Evolutionary conservation across 345 rosid genomes (phyloP).

Genomic region (Litchi chinensis): DNA sequence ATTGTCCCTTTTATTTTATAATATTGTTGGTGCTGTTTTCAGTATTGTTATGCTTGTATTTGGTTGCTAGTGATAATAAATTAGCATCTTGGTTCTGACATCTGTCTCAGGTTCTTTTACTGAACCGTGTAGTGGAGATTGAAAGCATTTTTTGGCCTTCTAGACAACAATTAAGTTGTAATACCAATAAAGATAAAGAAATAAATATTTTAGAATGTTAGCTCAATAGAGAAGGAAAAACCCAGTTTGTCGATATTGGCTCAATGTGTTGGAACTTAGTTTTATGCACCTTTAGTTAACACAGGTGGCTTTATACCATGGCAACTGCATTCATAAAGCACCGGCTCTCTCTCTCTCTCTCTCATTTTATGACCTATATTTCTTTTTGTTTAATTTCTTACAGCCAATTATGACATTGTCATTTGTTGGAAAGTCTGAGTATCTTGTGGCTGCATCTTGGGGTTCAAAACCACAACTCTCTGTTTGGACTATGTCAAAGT

Average conservation of each 20-base stretch:
- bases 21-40: background rate
- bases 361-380: no score
- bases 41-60: background rate
- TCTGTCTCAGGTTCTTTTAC: background rate
- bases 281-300: background rate
- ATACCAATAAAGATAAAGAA: background rate
- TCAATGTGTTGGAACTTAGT: background rate
- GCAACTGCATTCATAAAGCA: background rate
- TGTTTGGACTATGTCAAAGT: conserved; percentile 78
- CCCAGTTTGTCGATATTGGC: background rate
- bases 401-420: conserved; percentile 75
- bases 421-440: conserved; percentile 71
- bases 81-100: background rate
- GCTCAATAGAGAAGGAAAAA: background rate
- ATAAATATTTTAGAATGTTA: background rate
- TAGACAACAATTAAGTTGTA: background rate
- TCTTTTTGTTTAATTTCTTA: conserved; percentile 17
- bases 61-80: background rate
- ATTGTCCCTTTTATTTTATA: background rate
- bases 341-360: background rate
- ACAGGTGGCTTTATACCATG: background rate
- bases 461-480: conserved; percentile 68
- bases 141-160: background rate
- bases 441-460: conserved; percentile 71
- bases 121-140: background rate